These are phyloP conservation scores for Suillus clintonianus DNA, from an alignment of 768 basidiomycete species.

Conservation along the genomic window DNA sequence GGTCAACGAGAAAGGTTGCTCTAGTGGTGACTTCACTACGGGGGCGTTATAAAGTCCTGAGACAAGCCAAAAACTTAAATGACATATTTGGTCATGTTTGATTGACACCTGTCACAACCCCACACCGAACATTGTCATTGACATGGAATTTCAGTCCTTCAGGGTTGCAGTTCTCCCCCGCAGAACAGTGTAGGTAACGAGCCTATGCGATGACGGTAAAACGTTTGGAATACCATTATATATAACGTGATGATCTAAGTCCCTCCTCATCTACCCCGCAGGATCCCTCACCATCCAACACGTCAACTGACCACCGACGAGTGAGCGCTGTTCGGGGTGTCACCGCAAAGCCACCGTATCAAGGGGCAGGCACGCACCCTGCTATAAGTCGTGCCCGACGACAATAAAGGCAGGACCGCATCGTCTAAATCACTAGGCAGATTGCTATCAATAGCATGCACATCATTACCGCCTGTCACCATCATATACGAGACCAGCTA, in stretches of 20 bases:
- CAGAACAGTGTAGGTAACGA: neutral
- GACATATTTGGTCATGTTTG: neutral
- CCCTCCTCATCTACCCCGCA: neutral
- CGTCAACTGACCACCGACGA: neutral
- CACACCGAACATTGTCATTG: neutral
- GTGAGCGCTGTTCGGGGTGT: neutral
- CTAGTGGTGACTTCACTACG: neutral
- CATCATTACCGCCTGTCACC: constrained; percentile 73
- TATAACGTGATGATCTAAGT: neutral
- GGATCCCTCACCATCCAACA: neutral
- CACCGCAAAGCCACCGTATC: neutral
- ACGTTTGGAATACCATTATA: neutral
- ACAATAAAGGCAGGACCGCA: neutral
- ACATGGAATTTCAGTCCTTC: too few relatives aligned
- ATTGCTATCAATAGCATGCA: neutral
- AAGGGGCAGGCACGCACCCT: neutral
- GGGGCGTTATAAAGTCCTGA: neutral
- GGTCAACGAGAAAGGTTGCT: neutral
- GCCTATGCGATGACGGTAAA: too few relatives aligned
- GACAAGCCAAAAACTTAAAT: neutral
- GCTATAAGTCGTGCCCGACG: neutral
- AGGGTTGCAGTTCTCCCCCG: too few relatives aligned
- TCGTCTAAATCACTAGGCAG: neutral
- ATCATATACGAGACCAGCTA: constrained; percentile 88
- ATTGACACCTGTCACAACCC: neutral